Percentiles rank a stretch among this genome's conserved stretches.
Evolutionary conservation across 163 green algal species (phyloP).

Genomic region (Smithsoniella earleae): DNA sequence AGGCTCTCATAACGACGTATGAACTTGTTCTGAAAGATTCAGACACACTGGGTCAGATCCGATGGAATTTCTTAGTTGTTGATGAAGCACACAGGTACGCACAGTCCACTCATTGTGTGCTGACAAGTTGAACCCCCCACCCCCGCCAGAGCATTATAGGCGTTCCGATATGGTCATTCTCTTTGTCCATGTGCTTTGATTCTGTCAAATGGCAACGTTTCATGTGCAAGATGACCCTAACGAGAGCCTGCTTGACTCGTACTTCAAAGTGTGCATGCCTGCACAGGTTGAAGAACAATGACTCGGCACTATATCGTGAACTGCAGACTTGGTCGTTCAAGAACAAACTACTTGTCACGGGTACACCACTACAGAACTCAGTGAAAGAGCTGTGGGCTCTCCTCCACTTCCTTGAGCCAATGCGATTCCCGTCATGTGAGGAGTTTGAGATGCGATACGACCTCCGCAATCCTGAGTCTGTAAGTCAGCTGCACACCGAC

Average conservation of each 20-base stretch:
- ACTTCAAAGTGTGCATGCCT: no score
- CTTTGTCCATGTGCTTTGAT: no score
- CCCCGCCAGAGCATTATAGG: no score
- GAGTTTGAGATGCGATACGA: conserved; percentile 66
- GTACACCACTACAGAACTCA: conserved; percentile 90
- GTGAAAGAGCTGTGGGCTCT: conserved; percentile 89
- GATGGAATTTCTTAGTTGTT: conserved; percentile 87
- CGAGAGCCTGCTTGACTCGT: no score
- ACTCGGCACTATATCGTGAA: conserved; percentile 83
- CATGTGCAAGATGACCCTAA: no score
- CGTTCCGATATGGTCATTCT: no score
- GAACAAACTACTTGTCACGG: conserved; percentile 90
- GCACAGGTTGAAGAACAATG: conserved; percentile 81
- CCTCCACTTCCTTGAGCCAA: conserved; percentile 85
- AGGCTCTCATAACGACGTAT: conserved; percentile 89
- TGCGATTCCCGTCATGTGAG: conserved; percentile 61
- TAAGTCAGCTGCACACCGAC: conserved; percentile 68
- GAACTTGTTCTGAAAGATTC: conserved; percentile 85
- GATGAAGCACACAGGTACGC: conserved; percentile 77
- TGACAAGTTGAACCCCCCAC: not conserved
- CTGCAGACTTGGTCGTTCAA: conserved; percentile 63
- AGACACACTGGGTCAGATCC: conserved; percentile 44
- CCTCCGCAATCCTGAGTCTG: conserved; percentile 43
- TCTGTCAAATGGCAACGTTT: no score
- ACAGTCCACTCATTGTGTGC: not conserved